Evolutionary conservation across 2,329 filamentous ascomycete genomes (phyloP).

Genomic region (Trichoderma atrobrunneum): DNA sequence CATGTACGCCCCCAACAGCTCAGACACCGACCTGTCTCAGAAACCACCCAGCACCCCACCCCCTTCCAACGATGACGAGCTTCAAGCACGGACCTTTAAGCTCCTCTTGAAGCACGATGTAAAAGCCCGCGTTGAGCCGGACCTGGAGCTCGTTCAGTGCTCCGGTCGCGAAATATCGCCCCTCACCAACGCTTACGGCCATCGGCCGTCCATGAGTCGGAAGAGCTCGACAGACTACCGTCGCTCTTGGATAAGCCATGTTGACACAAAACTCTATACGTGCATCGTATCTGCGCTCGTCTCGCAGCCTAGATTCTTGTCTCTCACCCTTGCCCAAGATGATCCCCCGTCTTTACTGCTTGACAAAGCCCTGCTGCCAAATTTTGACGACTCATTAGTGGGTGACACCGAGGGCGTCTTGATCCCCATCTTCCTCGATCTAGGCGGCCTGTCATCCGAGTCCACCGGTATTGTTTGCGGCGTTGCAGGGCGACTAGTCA

Average conservation of each 20-base stretch:
- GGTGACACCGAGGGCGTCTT: constrained; percentile 70
- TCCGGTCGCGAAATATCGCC: constrained; percentile 59
- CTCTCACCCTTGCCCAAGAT: constrained; percentile 67
- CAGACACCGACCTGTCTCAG: constrained; percentile 29
- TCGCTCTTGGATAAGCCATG: constrained; percentile 54
- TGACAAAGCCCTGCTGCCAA: constrained; percentile 62
- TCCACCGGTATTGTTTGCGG: constrained; percentile 95
- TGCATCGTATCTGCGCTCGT: constrained; percentile 60
- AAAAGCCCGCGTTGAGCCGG: constrained; percentile 65
- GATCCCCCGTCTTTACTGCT: constrained; percentile 72
- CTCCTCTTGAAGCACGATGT: constrained; percentile 78
- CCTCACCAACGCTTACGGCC: constrained; percentile 36
- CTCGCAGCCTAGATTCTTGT: constrained; percentile 67
- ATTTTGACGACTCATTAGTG: constrained; percentile 72
- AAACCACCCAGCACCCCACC: constrained; percentile 67
- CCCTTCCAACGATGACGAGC: constrained; percentile 71
- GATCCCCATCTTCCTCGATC: constrained; percentile 84
- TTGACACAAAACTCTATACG: constrained; percentile 63
- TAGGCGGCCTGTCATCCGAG: constrained; percentile 76
- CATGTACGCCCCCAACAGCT: constrained; percentile 35
- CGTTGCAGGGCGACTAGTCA: constrained; percentile 77
- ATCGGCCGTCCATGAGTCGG: constrained; percentile 38
- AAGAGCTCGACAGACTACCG: constrained; percentile 35
- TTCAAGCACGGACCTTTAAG: constrained; percentile 79
- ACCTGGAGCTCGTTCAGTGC: constrained; percentile 75